phyloP scores from a whole-genome alignment of 2,329 filamentous ascomycete species.

The Decorospora gaudefroyi region DNA sequence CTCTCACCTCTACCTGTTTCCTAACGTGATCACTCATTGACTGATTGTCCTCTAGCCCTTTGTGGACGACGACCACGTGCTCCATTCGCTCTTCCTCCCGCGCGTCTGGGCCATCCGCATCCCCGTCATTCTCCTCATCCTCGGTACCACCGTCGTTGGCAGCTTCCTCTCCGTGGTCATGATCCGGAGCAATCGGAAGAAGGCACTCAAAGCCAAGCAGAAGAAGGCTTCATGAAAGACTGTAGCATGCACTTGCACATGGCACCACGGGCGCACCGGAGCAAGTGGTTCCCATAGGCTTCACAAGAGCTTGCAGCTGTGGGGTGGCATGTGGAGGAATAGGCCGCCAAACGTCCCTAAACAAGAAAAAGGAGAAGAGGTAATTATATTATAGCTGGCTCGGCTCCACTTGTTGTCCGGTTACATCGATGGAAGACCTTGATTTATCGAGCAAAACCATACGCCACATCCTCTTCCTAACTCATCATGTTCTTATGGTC shows the following conservation, averaged over 20 bases:
- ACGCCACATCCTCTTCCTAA: too few relatives aligned
- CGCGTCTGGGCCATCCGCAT: conserved; percentile 99
- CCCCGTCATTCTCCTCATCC: conserved; percentile 91
- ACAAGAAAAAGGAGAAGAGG: not conserved
- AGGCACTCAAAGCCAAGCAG: conserved; percentile 89
- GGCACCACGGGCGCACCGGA: not conserved
- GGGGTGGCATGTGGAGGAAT: not conserved
- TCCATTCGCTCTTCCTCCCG: conserved; percentile 93
- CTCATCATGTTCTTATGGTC: too few relatives aligned
- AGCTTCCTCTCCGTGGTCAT: conserved; percentile 96
- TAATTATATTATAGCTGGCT: too few relatives aligned
- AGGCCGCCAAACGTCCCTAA: too few relatives aligned
- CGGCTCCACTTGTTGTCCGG: too few relatives aligned
- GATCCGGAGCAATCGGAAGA: conserved; percentile 98
- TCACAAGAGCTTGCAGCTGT: not conserved
- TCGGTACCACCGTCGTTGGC: conserved; percentile 90
- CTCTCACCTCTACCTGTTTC: too few relatives aligned
- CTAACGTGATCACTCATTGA: conserved; percentile 1
- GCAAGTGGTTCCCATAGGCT: too few relatives aligned
- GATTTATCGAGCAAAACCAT: too few relatives aligned
- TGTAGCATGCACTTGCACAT: not conserved
- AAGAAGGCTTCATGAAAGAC: conserved; percentile 69
- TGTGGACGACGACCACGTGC: conserved; percentile 89
- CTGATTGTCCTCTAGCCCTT: too few relatives aligned
- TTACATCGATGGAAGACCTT: too few relatives aligned